phyloP scores from a whole-genome alignment of 2,329 filamentous ascomycete genomes.

The Exutisphaerella laricina region DNA sequence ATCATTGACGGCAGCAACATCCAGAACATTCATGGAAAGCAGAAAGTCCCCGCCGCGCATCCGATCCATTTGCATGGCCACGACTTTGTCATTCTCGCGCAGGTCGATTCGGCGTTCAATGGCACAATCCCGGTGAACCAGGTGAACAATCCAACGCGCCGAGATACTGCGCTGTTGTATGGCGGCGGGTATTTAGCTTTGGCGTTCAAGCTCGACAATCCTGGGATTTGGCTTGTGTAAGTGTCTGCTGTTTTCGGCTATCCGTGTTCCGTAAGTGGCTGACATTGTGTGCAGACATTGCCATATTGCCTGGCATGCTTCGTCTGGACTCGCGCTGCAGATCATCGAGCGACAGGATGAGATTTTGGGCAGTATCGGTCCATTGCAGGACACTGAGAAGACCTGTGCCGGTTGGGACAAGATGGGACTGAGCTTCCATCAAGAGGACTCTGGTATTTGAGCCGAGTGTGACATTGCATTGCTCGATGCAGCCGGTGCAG shows the following conservation, averaged over 20 bases:
- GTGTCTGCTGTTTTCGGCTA: too few relatives aligned
- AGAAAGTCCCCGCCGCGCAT: constrained; percentile 22
- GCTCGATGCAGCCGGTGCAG: too few relatives aligned
- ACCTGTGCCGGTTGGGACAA: constrained; percentile 13
- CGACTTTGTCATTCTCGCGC: constrained; percentile 29
- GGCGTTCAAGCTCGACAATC: constrained; percentile 49
- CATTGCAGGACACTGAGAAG: constrained; percentile 9
- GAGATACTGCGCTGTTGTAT: constrained; percentile 45
- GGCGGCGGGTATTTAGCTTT: constrained; percentile 44
- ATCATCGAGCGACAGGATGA: constrained; percentile 23
- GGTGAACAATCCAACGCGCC: constrained; percentile 41
- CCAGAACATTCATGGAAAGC: constrained; percentile 9
- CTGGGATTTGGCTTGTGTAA: constrained; percentile 44
- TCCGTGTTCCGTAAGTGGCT: too few relatives aligned
- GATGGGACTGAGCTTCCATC: constrained; percentile 14
- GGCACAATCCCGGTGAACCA: constrained; percentile 28
- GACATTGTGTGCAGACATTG: too few relatives aligned
- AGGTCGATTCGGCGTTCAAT: constrained; percentile 21
- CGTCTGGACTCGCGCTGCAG: constrained; percentile 23
- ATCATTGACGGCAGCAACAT: constrained; percentile 25
- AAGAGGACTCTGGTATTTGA: constrained; percentile 18
- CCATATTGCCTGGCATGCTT: constrained; percentile 26
- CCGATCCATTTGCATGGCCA: constrained; percentile 50
- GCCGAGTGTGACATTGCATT: too few relatives aligned
- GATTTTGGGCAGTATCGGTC: constrained; percentile 14